Evolutionary conservation across 2,329 filamentous ascomycete species (phyloP).

Genomic region (Penicillium sp.): DNA sequence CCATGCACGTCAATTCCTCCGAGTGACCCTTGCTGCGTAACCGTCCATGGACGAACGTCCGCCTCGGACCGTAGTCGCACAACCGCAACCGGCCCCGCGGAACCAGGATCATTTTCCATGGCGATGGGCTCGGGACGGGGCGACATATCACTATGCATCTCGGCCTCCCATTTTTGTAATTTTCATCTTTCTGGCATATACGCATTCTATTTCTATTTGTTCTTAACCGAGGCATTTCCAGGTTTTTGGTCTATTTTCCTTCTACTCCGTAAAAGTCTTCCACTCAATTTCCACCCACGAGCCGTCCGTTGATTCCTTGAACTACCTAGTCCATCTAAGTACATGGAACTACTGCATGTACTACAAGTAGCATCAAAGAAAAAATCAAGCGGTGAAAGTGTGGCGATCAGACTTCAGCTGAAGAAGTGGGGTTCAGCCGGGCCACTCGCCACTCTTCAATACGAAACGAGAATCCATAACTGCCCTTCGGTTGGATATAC

Average conservation of each 20-base stretch:
- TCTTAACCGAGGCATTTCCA: not conserved
- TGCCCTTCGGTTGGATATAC: not conserved
- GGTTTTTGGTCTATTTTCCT: not conserved
- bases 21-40: constrained; percentile 9
- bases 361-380: constrained; percentile 12
- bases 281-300: not conserved
- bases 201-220: not conserved
- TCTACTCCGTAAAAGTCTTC: not conserved
- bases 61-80: constrained; percentile 38
- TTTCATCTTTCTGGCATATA: not conserved
- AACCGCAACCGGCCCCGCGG: constrained; percentile 31
- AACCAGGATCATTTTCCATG: constrained; percentile 27
- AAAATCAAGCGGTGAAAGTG: constrained; percentile 22
- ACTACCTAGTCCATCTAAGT: constrained; percentile 20
- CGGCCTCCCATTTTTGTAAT: not conserved
- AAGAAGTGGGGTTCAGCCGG: constrained; percentile 23
- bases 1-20: constrained; percentile 17
- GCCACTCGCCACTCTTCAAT: constrained; percentile 17
- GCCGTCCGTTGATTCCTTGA: not conserved
- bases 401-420: constrained; percentile 32
- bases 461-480: constrained; percentile 17
- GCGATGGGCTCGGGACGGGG: constrained; percentile 29
- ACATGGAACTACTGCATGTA: constrained; percentile 27
- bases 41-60: constrained; percentile 24
- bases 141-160: constrained; percentile 13